Base-by-base conservation (phyloP, 2,329 filamentous ascomycete genomes). In the Nannizzia gypsea region DNA sequence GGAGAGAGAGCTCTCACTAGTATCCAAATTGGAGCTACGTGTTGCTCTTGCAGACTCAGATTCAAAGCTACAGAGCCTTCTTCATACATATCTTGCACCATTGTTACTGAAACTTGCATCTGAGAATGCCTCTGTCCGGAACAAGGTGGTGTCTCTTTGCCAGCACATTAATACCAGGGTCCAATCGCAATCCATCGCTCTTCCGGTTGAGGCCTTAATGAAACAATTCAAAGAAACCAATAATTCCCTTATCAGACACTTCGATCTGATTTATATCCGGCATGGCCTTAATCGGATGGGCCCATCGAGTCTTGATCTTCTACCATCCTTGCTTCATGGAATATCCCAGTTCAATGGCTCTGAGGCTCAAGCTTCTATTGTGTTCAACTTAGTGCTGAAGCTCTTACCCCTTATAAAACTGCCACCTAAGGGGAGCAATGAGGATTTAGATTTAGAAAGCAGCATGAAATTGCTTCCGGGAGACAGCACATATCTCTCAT, bases 261-360 rank as follows among this genome's bases (percentile, higher is more conserved):
- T 96, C 66, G 91, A 97, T 73, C 77, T 97, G 44, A 80, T 88
- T 17, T 96, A 95, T 70, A 87, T 96, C 40, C 89, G 95, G 68
- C 89, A 95, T 69, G 93, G 92, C 42, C 78, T 89, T 50, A 80
- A 80, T 57, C 79, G 85, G 56, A 72, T 88, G 20, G 77, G 80
- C 1, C 71, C 79, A 9, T 71, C 74, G 58, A 87, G 89, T 65
- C 80, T 86, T 38, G 83, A 85, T 9, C 76, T 96, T 3, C 73
- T 96, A n/a, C 85, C 89, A 1, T 79, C 83, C 2, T 73, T 90
- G 8, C 74, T 91, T 15, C 78, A 81, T 64, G 87, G 85, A 8
- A 85, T 95, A 38, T 63, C 67, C 5, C 60, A 61, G 17, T 52
- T 64, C 26, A 52, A 59, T 24, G 58, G 48, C 5, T 63, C 61